phyloP scores from a whole-genome alignment of 441 rosid genomes.

The Syzygium syzygioides region DNA sequence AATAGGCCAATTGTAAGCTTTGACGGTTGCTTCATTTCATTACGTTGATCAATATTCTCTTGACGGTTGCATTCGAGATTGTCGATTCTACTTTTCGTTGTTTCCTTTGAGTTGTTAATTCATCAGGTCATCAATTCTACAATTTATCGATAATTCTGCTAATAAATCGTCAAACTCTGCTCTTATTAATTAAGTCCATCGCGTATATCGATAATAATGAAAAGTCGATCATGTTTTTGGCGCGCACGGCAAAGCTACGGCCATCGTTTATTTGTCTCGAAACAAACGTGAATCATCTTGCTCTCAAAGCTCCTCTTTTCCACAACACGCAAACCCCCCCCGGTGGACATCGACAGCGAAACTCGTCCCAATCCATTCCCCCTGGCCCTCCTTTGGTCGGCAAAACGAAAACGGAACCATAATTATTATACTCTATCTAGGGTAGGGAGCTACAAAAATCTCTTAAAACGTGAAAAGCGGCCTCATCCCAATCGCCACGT shows the following conservation, averaged over 20 bases:
- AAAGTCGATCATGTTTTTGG: background rate
- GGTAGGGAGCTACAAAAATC: background rate
- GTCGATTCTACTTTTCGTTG: no score
- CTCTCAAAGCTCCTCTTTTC: background rate
- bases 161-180: background rate
- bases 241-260: no score
- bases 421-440: background rate
- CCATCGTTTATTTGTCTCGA: background rate
- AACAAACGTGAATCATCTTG: background rate
- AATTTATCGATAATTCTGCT: background rate
- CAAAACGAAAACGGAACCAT: background rate
- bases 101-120: no score
- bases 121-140: no score
- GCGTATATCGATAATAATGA: rapidly evolving
- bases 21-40: no score
- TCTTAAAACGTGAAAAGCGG: background rate
- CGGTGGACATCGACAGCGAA: rapidly evolving
- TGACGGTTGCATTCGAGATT: no score
- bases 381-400: background rate
- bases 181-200: background rate
- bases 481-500: background rate
- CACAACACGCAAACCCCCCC: background rate
- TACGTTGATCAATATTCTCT: no score
- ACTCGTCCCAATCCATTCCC: background rate
- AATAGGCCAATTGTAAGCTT: no score